Conservation (phyloP, 2,329 filamentous ascomycete genomes). For the Neurospora sp. region DNA sequence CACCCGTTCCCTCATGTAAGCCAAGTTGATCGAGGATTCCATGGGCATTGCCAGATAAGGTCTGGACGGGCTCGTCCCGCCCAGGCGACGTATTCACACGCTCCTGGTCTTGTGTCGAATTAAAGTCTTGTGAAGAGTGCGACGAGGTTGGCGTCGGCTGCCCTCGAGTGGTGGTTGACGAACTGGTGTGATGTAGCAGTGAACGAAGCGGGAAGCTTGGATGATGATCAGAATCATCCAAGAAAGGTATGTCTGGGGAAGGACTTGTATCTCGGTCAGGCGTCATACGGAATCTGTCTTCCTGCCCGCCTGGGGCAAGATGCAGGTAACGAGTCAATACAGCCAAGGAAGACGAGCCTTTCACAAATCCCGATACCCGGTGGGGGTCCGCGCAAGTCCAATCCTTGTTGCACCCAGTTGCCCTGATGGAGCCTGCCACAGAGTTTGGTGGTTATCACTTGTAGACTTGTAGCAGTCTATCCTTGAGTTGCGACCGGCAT, state of each 20-base stretch:
- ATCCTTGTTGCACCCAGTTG: neutral
- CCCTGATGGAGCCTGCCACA: neutral
- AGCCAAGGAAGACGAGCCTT: neutral
- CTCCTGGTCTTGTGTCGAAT: neutral
- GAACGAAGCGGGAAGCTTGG: neutral
- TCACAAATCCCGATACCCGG: neutral
- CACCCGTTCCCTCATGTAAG: constrained; percentile 9
- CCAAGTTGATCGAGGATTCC: constrained; percentile 13
- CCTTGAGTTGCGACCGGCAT: neutral
- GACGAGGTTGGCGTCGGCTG: neutral
- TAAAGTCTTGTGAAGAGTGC: neutral
- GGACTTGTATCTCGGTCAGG: neutral
- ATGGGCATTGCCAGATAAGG: constrained; percentile 11
- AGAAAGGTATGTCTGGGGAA: neutral
- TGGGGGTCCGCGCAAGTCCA: neutral
- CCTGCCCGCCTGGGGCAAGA: neutral
- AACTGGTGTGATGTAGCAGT: neutral
- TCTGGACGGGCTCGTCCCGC: constrained; percentile 5
- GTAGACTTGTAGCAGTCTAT: neutral
- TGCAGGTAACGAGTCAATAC: neutral
- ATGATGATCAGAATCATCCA: neutral
- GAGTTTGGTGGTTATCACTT: neutral
- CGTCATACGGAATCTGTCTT: neutral
- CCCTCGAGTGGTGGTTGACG: neutral
- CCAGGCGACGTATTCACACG: constrained; percentile 1